phyloP scores from a whole-genome alignment of 306 rosid species.

The Lagenaria siceraria region DNA sequence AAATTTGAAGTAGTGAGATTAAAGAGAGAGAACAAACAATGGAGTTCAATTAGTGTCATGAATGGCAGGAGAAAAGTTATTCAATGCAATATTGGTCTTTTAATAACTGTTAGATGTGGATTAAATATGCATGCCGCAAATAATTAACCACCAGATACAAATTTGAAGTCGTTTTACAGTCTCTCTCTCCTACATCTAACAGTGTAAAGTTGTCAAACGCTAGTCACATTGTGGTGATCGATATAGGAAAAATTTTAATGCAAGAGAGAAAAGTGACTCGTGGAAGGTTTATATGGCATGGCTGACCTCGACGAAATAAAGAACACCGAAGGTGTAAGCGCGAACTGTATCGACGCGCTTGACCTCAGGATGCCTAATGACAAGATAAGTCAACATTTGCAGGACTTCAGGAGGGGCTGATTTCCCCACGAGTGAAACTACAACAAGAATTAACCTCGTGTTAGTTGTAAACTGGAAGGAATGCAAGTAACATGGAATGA shows the following conservation, averaged over 20 bases:
- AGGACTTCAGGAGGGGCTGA: slow-evolving; percentile 89
- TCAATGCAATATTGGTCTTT: not conserved
- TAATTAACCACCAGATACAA: not conserved
- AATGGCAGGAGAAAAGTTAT: not conserved
- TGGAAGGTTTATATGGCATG: not conserved
- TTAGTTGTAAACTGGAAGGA: not conserved
- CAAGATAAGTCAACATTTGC: slow-evolving; percentile 79
- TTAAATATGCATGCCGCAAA: not conserved
- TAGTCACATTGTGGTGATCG: not conserved
- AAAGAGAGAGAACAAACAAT: not conserved
- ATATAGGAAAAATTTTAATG: not conserved
- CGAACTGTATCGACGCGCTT: slow-evolving; percentile 90
- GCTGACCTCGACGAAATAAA: slow-evolving; percentile 91
- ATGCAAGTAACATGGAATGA: not conserved
- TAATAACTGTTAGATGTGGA: not conserved
- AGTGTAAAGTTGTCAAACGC: not conserved
- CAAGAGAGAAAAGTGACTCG: not conserved
- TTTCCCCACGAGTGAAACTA: slow-evolving; percentile 85
- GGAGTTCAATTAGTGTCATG: not conserved
- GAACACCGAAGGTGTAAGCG: slow-evolving; percentile 91
- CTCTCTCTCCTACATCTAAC: not conserved
- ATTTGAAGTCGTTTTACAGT: not conserved
- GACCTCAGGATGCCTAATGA: slow-evolving; percentile 51
- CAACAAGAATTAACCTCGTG: not conserved
- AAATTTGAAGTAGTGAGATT: not conserved